These are phyloP conservation scores for Artemisia annua DNA, from an alignment of 129 eudicot species.

Conservation along the genomic window DNA sequence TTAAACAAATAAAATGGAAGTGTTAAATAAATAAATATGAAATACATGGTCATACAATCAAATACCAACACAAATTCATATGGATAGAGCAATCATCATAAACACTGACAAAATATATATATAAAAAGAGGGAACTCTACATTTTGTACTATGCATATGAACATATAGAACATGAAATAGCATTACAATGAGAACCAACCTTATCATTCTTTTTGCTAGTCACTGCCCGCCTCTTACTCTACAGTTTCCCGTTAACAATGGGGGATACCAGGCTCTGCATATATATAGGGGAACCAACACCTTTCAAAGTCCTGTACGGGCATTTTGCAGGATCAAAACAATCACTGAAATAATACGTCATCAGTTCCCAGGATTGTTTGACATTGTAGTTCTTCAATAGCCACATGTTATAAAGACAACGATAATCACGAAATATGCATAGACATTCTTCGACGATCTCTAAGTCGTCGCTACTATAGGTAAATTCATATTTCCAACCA, in stretches of 20 bases:
- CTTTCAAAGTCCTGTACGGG: background rate
- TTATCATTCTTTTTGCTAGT: background rate
- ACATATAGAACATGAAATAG: too few relatives aligned
- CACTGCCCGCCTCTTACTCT: background rate
- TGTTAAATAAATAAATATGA: too few relatives aligned
- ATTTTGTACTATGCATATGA: too few relatives aligned
- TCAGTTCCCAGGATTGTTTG: too few relatives aligned
- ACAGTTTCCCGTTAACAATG: background rate
- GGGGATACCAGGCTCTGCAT: constrained; percentile 14
- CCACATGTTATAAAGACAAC: background rate
- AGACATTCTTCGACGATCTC: background rate
- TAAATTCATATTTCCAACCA: background rate
- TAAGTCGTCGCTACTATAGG: background rate
- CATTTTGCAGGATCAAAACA: background rate
- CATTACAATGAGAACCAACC: background rate
- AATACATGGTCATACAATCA: too few relatives aligned
- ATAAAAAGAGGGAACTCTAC: too few relatives aligned
- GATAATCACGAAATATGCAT: background rate
- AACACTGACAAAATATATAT: too few relatives aligned
- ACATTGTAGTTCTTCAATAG: background rate
- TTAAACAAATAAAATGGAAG: too few relatives aligned
- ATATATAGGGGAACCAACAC: background rate
- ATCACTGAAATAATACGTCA: background rate
- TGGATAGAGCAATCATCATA: too few relatives aligned
- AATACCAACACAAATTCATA: too few relatives aligned